These are phyloP conservation scores for Aspergillus luchuensis DNA, from an alignment of 2,329 filamentous ascomycete genomes.

Conservation along the genomic window DNA sequence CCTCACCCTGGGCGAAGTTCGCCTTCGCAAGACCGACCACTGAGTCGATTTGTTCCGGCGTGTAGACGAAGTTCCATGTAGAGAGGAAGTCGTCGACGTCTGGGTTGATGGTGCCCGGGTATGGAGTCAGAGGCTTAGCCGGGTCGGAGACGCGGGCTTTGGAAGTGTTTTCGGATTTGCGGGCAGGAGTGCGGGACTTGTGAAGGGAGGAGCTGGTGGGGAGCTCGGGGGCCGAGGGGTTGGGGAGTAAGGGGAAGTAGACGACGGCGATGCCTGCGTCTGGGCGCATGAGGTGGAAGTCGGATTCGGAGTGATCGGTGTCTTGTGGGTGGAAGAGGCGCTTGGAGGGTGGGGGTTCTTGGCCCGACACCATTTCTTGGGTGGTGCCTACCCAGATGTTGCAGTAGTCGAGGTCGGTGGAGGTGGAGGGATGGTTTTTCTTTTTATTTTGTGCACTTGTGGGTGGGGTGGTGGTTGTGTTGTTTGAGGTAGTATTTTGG, in stretches of 20 bases:
- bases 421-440: conserved; percentile 47
- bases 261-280: conserved; percentile 84
- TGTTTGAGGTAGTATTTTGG: conserved; percentile 30
- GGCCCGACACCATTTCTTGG: conserved; percentile 65
- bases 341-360: conserved; percentile 57
- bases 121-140: conserved; percentile 37
- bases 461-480: conserved; percentile 38
- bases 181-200: conserved; percentile 27
- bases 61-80: conserved; percentile 99
- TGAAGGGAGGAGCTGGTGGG: conserved; percentile 25
- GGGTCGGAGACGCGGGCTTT: conserved; percentile 22
- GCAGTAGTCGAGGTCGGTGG: conserved; percentile 76
- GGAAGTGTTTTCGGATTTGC: conserved; percentile 24
- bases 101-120: conserved; percentile 74
- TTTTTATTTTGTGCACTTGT: conserved; percentile 29
- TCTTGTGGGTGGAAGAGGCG: conserved; percentile 44
- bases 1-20: conserved; percentile 82
- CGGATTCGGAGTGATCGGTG: conserved; percentile 62
- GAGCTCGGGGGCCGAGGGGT: conserved; percentile 54
- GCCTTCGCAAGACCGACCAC: conserved; percentile 79
- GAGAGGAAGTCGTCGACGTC: conserved; percentile 81
- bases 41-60: conserved; percentile 81
- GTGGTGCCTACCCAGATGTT: conserved; percentile 92
- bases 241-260: conserved; percentile 87
- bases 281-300: conserved; percentile 71